Percentiles rank a stretch among this genome's conserved stretches.
These are phyloP conservation scores for Eucalyptus marginata DNA, from an alignment of 345 rosid genomes.

Conservation along the genomic window DNA sequence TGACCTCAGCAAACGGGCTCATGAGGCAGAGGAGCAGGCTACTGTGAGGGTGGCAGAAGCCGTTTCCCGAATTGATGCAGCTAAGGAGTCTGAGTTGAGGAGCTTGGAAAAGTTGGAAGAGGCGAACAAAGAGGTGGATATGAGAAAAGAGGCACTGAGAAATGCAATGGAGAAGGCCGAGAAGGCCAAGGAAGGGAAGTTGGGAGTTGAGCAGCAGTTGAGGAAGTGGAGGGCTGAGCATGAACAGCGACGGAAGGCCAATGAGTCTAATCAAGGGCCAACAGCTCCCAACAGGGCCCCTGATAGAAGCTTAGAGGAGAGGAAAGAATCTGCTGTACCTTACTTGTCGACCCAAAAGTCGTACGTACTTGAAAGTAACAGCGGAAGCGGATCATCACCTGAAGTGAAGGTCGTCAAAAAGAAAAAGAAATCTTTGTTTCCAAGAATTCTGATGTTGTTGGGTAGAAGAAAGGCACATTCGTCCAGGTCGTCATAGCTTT, in stretches of 20 bases:
- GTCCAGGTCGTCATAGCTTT: conserved; percentile 16
- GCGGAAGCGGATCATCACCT: conserved; percentile 15
- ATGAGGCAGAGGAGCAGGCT: conserved; percentile 75
- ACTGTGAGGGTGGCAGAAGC: conserved; percentile 61
- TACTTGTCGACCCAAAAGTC: conserved; percentile 10
- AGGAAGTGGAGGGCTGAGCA: conserved; percentile 86
- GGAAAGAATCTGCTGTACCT: conserved; percentile 14
- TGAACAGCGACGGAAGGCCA: conserved; percentile 46
- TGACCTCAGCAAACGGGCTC: conserved; percentile 70
- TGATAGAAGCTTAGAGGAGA: conserved; percentile 24
- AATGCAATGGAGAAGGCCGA: conserved; percentile 64
- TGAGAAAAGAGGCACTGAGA: conserved; percentile 46
- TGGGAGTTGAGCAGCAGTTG: conserved; percentile 73
- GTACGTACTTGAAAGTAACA: background rate
- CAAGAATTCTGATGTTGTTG: conserved; percentile 53
- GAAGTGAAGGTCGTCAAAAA: conserved; percentile 30
- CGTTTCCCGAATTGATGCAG: conserved; percentile 54
- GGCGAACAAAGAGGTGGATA: conserved; percentile 42
- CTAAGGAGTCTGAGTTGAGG: conserved; percentile 52
- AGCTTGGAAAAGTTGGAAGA: conserved; percentile 49
- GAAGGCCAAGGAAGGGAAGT: conserved; percentile 77
- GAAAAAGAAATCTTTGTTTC: conserved; percentile 68
- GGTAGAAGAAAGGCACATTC: conserved; percentile 38
- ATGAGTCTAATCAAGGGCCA: conserved; percentile 22
- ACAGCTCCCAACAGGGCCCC: conserved; percentile 5